Evolutionary conservation across 345 rosid species (phyloP), one percentile per base, ranked within the genome.

Genomic region (Dipteronia sinensis): DNA sequence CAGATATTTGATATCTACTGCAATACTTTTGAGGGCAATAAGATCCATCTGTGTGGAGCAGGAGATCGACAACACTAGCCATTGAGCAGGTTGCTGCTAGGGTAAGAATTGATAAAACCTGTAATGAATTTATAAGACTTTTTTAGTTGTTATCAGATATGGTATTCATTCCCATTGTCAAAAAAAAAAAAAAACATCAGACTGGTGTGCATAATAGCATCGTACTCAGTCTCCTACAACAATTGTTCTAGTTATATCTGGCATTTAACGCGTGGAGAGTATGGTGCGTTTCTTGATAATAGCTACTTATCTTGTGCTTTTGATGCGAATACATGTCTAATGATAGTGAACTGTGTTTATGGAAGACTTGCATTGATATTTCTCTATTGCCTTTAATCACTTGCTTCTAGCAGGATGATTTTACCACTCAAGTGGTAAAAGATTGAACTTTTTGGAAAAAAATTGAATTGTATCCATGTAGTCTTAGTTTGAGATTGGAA

Each of bases 1-100:
- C 94, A 27, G 94, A 92, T 76, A 90, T 68, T 63, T 95, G 97
- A 71, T 91, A 93, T 82, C 95, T 87, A 69, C 90, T 82, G 78
- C 95, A 95, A 69, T 89, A 73, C 74, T 84, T 83, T 31, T 89
- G 80, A 25, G 91, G 87, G 84, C 92, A 90, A 40, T 73, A 77
- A 1, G 86, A 47, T 7, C 69, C 78, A 9, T 84, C 71, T 0
- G 85, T 42, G 17, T 85, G 87, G 49, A 88, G 77, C 20, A 90
- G 82, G 73, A 95, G 86, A 88, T 90, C 95, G 65, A 87, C 93
- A 1, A 91, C 98, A 66, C 98, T 88, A 23, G 98, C 94, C 7
- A 94, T 83, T 19, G 98, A 89, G 81, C 90, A 81, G 64, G 97
- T 98, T n/a, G 98, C 93, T 0, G 95, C 95, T 47, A 95, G 88